phyloP scores from a whole-genome alignment of 1,139 yeast genomes.

The Lodderomyces oxycetoniae region DNA sequence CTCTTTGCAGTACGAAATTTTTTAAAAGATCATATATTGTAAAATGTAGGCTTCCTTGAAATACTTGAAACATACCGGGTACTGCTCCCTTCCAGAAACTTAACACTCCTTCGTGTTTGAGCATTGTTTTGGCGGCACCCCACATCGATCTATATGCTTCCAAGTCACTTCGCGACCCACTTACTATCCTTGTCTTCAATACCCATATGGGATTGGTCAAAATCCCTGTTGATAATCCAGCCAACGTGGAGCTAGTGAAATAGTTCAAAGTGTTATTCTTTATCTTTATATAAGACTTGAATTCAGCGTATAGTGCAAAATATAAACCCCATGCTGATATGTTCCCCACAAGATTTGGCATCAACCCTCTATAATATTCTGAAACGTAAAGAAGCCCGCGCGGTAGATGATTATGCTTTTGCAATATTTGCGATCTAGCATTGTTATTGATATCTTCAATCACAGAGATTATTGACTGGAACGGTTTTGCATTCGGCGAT shows the following conservation, averaged over 20 bases:
- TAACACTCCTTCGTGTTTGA: conserved; percentile 55
- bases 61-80: conserved; percentile 79
- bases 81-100: conserved; percentile 81
- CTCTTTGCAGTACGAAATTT: conserved; percentile 12
- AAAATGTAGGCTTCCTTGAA: conserved; percentile 86
- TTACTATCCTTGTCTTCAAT: conserved; percentile 77
- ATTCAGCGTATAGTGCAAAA: conserved; percentile 65
- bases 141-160: conserved; percentile 54
- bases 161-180: conserved; percentile 43
- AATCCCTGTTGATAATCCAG: conserved; percentile 73
- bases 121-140: conserved; percentile 53
- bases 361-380: conserved; percentile 66
- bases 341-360: conserved; percentile 78
- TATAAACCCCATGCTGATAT: conserved; percentile 86
- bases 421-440: conserved; percentile 10
- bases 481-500: conserved; percentile 9
- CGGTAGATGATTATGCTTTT: conserved; percentile 3
- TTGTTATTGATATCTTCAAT: conserved; percentile 18
- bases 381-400: conserved; percentile 7
- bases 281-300: conserved; percentile 32
- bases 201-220: conserved; percentile 93
- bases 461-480: conserved; percentile 13
- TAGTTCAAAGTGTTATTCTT: conserved; percentile 24
- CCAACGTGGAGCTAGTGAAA: conserved; percentile 39
- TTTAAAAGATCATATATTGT: conserved; percentile 78